A percentile compares a stretch with the other conserved stretches of the same genome.
phyloP scores from a whole-genome alignment of 495 filamentous ascomycete species.

The Bryoglossum gracile region DNA sequence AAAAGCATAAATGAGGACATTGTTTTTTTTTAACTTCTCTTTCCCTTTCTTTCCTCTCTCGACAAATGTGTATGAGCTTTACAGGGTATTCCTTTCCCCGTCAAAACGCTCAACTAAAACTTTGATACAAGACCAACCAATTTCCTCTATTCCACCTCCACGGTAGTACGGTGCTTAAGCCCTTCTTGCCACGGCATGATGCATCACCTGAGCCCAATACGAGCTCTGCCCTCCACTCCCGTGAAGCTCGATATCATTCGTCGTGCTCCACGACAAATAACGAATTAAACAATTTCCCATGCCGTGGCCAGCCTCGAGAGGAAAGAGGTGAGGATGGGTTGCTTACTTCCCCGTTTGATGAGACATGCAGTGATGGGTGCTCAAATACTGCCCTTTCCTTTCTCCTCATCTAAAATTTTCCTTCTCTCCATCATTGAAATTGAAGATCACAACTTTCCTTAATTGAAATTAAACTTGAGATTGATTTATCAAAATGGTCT shows the following conservation, averaged over 20 bases:
- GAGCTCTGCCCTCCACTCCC: no score
- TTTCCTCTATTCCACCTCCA: neutral
- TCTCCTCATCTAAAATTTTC: no score
- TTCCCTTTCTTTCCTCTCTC: neutral
- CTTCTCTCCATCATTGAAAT: neutral
- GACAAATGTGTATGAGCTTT: neutral
- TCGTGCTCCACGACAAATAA: neutral
- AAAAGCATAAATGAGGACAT: no score
- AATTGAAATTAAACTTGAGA: neutral
- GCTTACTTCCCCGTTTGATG: no score
- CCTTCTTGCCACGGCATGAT: neutral
- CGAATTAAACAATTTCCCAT: neutral
- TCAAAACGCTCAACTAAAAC: neutral
- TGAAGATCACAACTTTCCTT: neutral
- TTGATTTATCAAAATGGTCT: conserved; percentile 1
- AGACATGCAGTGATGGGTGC: no score
- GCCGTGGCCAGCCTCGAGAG: no score
- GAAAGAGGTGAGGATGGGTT: no score
- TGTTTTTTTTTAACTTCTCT: neutral
- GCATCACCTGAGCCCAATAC: neutral
- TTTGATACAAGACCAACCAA: neutral
- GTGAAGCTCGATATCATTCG: neutral
- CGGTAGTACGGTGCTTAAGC: no score
- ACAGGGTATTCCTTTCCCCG: neutral
- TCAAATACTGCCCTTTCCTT: no score